Percentiles rank a stretch among this genome's conserved stretches.
phyloP scores from a whole-genome alignment of 345 rosid genomes.

The Tarenaya hassleriana region DNA sequence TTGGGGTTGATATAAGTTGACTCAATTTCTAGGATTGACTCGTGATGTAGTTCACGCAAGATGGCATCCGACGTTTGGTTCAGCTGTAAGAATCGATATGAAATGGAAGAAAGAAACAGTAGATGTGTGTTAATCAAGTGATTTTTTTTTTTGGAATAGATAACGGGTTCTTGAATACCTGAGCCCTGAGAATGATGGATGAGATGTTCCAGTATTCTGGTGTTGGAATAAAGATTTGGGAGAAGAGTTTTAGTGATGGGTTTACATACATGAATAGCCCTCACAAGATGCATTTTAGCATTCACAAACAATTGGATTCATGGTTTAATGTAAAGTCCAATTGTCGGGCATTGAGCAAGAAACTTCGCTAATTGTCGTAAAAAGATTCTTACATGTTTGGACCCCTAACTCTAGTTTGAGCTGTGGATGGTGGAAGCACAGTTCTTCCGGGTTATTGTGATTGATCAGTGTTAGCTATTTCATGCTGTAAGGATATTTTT shows the following conservation, averaged over 20 bases:
- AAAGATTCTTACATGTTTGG: background rate
- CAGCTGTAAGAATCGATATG: background rate
- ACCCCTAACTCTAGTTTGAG: background rate
- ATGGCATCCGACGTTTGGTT: no score
- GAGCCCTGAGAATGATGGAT: background rate
- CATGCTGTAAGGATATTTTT: no score
- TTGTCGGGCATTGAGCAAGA: background rate
- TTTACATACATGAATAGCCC: no score
- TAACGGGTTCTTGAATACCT: background rate
- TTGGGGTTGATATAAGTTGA: no score
- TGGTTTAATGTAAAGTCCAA: no score
- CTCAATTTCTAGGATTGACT: no score
- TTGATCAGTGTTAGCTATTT: background rate
- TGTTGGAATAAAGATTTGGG: background rate
- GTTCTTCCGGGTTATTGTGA: background rate
- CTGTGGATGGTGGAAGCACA: background rate
- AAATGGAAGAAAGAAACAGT: background rate
- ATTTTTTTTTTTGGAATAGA: constrained; percentile 3
- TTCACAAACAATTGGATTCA: no score
- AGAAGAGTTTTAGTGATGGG: background rate
- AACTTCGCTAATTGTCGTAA: background rate
- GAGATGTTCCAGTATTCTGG: background rate
- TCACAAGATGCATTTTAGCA: no score
- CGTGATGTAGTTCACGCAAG: no score
- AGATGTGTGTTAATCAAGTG: background rate